Evolutionary conservation across 495 filamentous ascomycete species (phyloP), one percentile per base, ranked within the genome.

Genomic region (Cercophora newfieldiana): DNA sequence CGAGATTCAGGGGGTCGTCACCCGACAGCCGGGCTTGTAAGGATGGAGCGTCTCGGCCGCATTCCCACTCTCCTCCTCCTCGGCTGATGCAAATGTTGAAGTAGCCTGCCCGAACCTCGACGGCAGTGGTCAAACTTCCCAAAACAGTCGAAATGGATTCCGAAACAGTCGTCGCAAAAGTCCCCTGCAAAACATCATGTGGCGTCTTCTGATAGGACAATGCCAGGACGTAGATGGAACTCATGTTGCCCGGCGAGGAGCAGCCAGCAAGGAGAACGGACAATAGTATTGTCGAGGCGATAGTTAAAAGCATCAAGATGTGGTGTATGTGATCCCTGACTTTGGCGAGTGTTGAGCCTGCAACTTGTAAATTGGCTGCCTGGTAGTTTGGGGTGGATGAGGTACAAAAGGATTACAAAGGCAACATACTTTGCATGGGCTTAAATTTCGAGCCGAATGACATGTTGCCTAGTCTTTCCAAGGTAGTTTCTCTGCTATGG

Each of bases 201-300:
- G 4, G 2, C 25, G 18, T 12, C n/a, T 55, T 55, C 14, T 58
- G 55, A 21, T 58, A 58, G 28, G 14, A 58, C 55, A 58, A n/a
- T 7, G 55, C 2, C 28, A 58, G 14, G 5, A 58, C 22, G 18
- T 58, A 58, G 1, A 58, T 31, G 28, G 55, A 28, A 22, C 55
- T 58, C 24, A 58, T 14, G 21, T 18, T 58, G 2, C 14, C 24
- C 22, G 55, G 22, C 51, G 51, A 54, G 24, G 55, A 58, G 25
- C 55, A 58, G 3, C 55, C 28, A 14, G 55, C 55, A 58, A 58
- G 55, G 24, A 58, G 22, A 30, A 58, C n/a, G 5, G 55, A 58
- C 22, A 58, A 7, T 6, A 58, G 28, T 7, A 58, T 31, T 7
- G 55, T 58, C 14, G 55, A 29, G 7, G 21, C 14, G 28, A 31